Conservation (phyloP, 345 rosid species). For the Salix koriyanagi region DNA sequence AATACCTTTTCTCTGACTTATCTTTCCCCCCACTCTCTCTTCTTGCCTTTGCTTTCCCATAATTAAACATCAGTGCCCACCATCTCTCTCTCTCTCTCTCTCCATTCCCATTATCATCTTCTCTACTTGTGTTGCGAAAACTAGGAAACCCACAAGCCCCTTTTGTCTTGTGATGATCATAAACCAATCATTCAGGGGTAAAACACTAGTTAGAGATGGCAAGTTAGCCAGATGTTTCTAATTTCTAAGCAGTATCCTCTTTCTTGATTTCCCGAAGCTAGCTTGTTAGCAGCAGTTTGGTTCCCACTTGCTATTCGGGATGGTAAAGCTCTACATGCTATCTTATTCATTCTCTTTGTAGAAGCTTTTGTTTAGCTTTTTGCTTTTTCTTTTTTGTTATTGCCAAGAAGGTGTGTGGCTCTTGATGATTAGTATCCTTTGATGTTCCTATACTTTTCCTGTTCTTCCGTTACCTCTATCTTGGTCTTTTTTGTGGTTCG, state of each 20-base stretch:
- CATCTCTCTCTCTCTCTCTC: conserved; percentile 13
- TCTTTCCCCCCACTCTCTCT: conserved; percentile 45
- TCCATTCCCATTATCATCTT: neutral
- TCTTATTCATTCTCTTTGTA: neutral
- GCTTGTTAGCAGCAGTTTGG: conserved; percentile 15
- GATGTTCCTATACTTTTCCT: neutral
- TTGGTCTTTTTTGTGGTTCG: neutral
- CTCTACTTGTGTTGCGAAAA: conserved; percentile 11
- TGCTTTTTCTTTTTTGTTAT: neutral
- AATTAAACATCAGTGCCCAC: conserved; percentile 38
- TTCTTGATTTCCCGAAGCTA: conserved; percentile 32
- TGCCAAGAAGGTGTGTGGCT: neutral
- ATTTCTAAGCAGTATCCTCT: conserved; percentile 20
- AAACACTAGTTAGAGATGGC: neutral
- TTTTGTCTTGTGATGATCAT: conserved; percentile 13
- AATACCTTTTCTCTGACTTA: conserved; percentile 29
- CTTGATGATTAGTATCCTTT: neutral
- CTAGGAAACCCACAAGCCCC: conserved; percentile 1
- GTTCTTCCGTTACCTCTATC: neutral
- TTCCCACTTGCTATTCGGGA: conserved; percentile 8
- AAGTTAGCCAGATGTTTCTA: conserved; percentile 11
- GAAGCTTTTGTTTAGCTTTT: neutral
- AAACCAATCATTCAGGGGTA: neutral
- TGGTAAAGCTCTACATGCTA: neutral
- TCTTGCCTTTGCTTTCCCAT: conserved; percentile 57